Conservation (phyloP, 208 protist species). For the Wallacemonas collosoma region DNA sequence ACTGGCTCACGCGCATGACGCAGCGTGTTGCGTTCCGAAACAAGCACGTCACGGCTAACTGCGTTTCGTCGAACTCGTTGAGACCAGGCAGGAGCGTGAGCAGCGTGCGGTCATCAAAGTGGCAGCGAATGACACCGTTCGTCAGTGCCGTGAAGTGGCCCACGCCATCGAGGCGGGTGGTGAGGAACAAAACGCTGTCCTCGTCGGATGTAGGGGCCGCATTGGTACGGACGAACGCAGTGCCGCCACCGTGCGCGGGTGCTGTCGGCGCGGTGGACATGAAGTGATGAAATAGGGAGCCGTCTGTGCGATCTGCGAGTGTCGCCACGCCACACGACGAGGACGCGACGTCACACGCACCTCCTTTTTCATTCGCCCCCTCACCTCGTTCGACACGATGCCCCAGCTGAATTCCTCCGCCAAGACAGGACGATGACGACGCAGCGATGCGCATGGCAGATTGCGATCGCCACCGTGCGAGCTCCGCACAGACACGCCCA, state of each 20-base stretch:
- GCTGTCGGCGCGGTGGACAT: neutral
- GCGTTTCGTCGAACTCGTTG: constrained; percentile 57
- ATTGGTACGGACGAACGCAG: too few species aligned
- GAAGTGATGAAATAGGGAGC: constrained; percentile 16
- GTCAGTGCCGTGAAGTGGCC: constrained; percentile 80
- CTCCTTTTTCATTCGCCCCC: too few species aligned
- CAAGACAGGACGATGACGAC: too few species aligned
- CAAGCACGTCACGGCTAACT: constrained; percentile 57
- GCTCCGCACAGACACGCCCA: constrained; percentile 34
- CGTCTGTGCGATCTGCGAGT: constrained; percentile 23
- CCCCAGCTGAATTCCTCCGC: too few species aligned
- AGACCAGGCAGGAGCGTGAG: constrained; percentile 67
- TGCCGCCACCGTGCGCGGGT: too few species aligned
- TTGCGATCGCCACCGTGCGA: constrained; percentile 42
- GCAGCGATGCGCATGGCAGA: too few species aligned
- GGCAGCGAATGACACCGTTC: constrained; percentile 76
- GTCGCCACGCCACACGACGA: neutral
- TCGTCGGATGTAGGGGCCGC: neutral
- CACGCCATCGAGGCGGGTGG: constrained; percentile 70
- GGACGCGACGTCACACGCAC: too few species aligned
- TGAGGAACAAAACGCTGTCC: constrained; percentile 53
- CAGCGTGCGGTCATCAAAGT: constrained; percentile 84
- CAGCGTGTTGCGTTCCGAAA: constrained; percentile 71
- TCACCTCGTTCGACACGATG: too few species aligned
- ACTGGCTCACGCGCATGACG: constrained; percentile 61